Evolutionary conservation across 768 basidiomycete species (phyloP), one percentile per base, ranked within the genome.

Genomic region (Collybia mongolica): DNA sequence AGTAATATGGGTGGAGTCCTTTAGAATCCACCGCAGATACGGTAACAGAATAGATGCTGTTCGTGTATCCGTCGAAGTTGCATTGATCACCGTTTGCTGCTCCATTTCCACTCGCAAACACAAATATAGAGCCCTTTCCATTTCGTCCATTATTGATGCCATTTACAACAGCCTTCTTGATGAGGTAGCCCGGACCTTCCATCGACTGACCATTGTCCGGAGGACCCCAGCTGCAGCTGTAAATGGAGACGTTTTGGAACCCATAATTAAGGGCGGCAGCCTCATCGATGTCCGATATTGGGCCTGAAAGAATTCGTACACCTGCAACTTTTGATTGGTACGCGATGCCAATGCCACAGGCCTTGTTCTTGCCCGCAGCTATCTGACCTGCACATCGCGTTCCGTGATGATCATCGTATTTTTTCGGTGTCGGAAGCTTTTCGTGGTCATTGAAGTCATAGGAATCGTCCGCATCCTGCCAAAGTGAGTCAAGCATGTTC

Each of bases 31-130:
- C 77, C 0, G 97, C 92, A n/a, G 93, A 86, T 23, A 99, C 93
- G 0, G 97, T 99, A 38, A 99, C 84, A 6, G 90, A 92, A 69
- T 92, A 98, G 51, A 98, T 95, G 60, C 89, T 92, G 65, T 99
- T 99, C 11, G 97, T 99, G 66, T 99, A 99, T 6, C 97, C 97
- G 58, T 98, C 96, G 62, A 99, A 98, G 66, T 99, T 99, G 75
- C 97, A 99, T 66, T 98, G 96, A 63, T 99, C 97, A 15, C 89
- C 92, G 48, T 80, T 78, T 6, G 79, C 80, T 24, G 93, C 97
- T 6, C 97, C 97, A 63, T 99, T 99, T 0, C 97, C 97, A 47
- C 92, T 94, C 3, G 97, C 97, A 62, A 98, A 99, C 22, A 99
- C 97, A 57, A 90, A 98, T 53, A 99, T 77, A 26, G 90, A 93